Evolutionary conservation across 768 basidiomycete species (phyloP), one percentile per base, ranked within the genome.

Genomic region (Mrakia hoshinonis): DNA sequence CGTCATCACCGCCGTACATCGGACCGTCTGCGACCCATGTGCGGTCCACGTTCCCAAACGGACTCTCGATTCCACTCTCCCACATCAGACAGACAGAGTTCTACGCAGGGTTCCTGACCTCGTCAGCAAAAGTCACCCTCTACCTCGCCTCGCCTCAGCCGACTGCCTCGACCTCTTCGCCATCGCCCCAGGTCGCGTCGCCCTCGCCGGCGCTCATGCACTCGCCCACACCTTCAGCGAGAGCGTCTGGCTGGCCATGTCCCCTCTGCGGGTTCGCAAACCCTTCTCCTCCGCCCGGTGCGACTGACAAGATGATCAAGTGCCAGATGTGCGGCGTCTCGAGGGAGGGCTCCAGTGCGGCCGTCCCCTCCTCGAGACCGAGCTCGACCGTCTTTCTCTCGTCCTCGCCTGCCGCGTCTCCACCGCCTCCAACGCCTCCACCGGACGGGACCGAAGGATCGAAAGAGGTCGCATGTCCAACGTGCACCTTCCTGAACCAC

Each of bases 401-500:
- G 2, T 65, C 75, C 6, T 70, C 73, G 0, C 48, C 79, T 4
- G 77, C 81, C 1, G 78, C 81, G 7, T 78, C 82, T 31, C 74
- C 81, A 67, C 77, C 80, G 54, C 78, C 79, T 24, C 77, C 79
- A 51, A 74, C 18, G 47, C 62, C 26, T 55, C 71, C 48, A 24
- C 24, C 38, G 29, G 34, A 38, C 22, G 58, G 31, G 22, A 24
- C 39, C 48, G 46, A 34, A 51, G 61, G 52, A 47, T 47, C 69
- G 78, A 22, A 79, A 79, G 77, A 83, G 43, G 82, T 89, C 54
- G 80, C 88, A 18, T 99, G 95, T 79, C 84, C 87, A 1, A 87
- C 87, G 1, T 99, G 96, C 78, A 98, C 95, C 1, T 99, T 94
- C 78, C 82, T 94, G 15, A 99, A 99, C 79, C 87, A 90, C 73